These are phyloP conservation scores for Cystoderma amianthinum DNA, from an alignment of 768 basidiomycete genomes.

Conservation along the genomic window DNA sequence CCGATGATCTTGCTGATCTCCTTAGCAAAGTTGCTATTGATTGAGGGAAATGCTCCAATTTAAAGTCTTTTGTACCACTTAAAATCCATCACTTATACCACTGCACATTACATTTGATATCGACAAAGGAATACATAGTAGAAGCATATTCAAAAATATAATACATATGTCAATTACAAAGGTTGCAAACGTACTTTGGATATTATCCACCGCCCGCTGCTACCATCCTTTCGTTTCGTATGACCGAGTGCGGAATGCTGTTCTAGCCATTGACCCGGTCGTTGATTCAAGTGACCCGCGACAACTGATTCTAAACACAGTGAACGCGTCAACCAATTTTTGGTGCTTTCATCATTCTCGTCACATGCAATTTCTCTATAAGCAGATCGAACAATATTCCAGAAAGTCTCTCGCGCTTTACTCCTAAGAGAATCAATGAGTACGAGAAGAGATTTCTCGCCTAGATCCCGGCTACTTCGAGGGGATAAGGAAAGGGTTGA, in stretches of 20 bases:
- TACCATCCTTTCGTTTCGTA: conserved; percentile 49
- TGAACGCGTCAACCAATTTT: conserved; percentile 40
- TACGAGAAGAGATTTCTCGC: conserved; percentile 31
- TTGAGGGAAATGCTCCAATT: too few relatives aligned
- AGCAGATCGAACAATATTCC: conserved; percentile 51
- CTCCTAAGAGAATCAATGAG: conserved; percentile 41
- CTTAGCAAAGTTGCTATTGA: conserved; percentile 57
- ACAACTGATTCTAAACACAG: conserved; percentile 35
- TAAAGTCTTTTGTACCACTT: too few relatives aligned
- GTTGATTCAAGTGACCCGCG: conserved; percentile 15
- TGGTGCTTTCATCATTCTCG: conserved; percentile 26
- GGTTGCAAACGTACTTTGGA: conserved; percentile 40
- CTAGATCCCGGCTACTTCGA: conserved; percentile 9
- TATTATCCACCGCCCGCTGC: conserved; percentile 54
- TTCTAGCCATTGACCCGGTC: conserved; percentile 50
- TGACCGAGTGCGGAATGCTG: conserved; percentile 34
- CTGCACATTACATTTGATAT: too few relatives aligned
- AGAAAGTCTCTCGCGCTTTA: conserved; percentile 47
- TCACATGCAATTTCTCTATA: conserved; percentile 55
- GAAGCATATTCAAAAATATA: too few relatives aligned
- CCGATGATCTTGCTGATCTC: conserved; percentile 59
- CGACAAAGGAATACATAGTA: too few relatives aligned
- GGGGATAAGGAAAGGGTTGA: conserved; percentile 9
- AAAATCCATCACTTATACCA: too few relatives aligned
- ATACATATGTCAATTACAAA: too few relatives aligned